A percentile compares a stretch with the other conserved stretches of the same genome.
phyloP scores from a whole-genome alignment of 768 basidiomycete species.

The Neoboletus magnificus region DNA sequence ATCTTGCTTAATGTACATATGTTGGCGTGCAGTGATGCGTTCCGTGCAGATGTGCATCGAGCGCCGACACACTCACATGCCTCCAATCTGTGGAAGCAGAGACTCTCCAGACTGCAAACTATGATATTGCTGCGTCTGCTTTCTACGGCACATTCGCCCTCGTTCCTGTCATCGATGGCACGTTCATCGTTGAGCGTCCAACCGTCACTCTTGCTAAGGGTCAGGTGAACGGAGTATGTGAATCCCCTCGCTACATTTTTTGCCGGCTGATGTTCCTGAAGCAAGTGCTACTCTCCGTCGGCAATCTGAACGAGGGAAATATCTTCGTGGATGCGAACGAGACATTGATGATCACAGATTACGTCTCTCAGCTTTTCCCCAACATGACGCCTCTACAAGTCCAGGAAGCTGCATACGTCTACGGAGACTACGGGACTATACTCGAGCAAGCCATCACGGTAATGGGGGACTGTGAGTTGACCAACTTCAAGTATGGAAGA shows the following conservation, averaged over 20 bases:
- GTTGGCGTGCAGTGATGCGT: constrained; percentile 4
- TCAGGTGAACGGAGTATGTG: constrained; percentile 43
- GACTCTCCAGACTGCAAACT: constrained; percentile 35
- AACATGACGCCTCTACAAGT: constrained; percentile 29
- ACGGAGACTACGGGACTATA: constrained; percentile 30
- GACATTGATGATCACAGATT: constrained; percentile 19
- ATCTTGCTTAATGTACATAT: not conserved
- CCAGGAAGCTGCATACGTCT: constrained; percentile 24
- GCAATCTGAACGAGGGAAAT: constrained; percentile 33
- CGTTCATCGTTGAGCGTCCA: constrained; percentile 42
- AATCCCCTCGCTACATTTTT: not conserved
- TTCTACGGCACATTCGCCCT: constrained; percentile 42
- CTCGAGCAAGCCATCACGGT: constrained; percentile 34
- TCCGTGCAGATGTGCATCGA: constrained; percentile 31
- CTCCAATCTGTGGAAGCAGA: constrained; percentile 34
- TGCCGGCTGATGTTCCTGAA: constrained; percentile 12
- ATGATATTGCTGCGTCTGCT: constrained; percentile 25
- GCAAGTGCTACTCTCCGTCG: constrained; percentile 21
- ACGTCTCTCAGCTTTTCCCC: constrained; percentile 40
- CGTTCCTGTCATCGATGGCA: constrained; percentile 47
- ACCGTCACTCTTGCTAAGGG: constrained; percentile 35
- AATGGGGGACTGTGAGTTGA: constrained; percentile 40
- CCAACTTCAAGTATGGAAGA: not conserved
- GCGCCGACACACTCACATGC: constrained; percentile 37
- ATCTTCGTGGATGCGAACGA: constrained; percentile 23